A percentile compares a stretch with the other conserved stretches of the same genome.
Evolutionary conservation across 345 rosid species (phyloP).

Genomic region (Salix koriyanagi): DNA sequence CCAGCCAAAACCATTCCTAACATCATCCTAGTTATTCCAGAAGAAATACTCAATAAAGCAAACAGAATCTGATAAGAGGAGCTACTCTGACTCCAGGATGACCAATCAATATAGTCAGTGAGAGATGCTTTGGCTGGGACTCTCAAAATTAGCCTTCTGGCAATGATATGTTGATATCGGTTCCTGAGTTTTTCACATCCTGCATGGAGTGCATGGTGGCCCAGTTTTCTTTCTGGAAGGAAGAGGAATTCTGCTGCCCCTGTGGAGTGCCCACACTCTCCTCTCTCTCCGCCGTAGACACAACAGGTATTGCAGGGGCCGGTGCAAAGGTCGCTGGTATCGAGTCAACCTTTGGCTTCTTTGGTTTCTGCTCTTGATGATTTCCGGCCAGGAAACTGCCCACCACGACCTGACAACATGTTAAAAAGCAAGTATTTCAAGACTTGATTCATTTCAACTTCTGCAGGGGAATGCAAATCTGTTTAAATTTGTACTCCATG

Average conservation of each 20-base stretch:
- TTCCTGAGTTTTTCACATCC: constrained; percentile 42
- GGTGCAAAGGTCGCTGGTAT: constrained; percentile 29
- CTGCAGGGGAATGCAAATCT: neutral
- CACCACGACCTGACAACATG: constrained; percentile 56
- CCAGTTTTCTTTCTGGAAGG: constrained; percentile 55
- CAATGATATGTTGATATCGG: constrained; percentile 57
- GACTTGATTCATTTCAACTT: neutral
- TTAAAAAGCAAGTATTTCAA: neutral
- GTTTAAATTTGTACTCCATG: neutral
- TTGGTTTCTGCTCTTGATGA: constrained; percentile 63
- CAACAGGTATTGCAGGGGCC: constrained; percentile 23
- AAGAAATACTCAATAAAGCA: constrained; percentile 6
- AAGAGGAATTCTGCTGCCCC: constrained; percentile 21
- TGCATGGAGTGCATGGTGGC: constrained; percentile 36
- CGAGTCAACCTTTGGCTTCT: constrained; percentile 45
- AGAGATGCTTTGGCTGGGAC: constrained; percentile 1
- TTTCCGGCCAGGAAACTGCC: constrained; percentile 78
- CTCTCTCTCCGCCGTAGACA: constrained; percentile 36
- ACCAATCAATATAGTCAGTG: constrained; percentile 24
- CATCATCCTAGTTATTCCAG: constrained; percentile 7
- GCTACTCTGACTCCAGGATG: neutral
- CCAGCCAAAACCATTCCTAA: neutral
- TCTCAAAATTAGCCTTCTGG: constrained; percentile 29
- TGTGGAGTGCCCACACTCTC: constrained; percentile 14
- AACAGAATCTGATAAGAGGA: constrained; percentile 4